Evolutionary conservation across 805 yeast genomes (phyloP).

Genomic region (Candida boleticola): DNA sequence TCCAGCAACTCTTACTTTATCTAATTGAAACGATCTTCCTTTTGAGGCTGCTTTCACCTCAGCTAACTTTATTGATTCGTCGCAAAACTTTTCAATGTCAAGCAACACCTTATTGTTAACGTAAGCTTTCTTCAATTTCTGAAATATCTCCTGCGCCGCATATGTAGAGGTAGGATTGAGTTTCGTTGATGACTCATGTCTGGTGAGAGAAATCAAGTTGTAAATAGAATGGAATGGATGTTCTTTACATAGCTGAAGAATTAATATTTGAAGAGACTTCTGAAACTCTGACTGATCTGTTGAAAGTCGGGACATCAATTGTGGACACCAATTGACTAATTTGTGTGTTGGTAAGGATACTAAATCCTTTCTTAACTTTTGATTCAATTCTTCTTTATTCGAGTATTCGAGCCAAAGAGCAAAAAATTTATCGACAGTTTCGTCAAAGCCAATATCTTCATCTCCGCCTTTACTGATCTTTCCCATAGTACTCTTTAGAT

Average conservation of each 20-base stretch:
- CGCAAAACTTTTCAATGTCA: constrained; percentile 52
- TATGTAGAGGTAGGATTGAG: constrained; percentile 42
- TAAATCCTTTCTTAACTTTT: constrained; percentile 36
- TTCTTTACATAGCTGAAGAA: constrained; percentile 45
- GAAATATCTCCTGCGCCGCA: constrained; percentile 50
- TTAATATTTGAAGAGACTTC: constrained; percentile 43
- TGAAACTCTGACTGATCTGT: constrained; percentile 56
- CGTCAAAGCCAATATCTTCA: constrained; percentile 35
- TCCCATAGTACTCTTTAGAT: constrained; percentile 43
- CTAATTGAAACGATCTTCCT: constrained; percentile 29
- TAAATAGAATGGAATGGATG: constrained; percentile 79
- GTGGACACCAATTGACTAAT: constrained; percentile 79
- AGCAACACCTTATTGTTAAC: constrained; percentile 26
- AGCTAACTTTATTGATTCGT: constrained; percentile 51
- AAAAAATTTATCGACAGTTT: constrained; percentile 71
- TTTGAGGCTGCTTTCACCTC: constrained; percentile 35
- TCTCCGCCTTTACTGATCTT: constrained; percentile 8
- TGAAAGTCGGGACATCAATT: constrained; percentile 68
- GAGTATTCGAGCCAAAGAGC: constrained; percentile 78
- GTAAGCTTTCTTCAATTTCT: constrained; percentile 25
- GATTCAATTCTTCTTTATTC: constrained; percentile 42
- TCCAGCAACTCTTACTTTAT: constrained; percentile 14
- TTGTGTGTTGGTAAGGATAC: constrained; percentile 52
- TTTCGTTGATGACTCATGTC: constrained; percentile 36
- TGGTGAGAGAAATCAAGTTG: constrained; percentile 54